Conservation (phyloP, 164 flowering plant genomes). For the Macadamia tetraphylla region DNA sequence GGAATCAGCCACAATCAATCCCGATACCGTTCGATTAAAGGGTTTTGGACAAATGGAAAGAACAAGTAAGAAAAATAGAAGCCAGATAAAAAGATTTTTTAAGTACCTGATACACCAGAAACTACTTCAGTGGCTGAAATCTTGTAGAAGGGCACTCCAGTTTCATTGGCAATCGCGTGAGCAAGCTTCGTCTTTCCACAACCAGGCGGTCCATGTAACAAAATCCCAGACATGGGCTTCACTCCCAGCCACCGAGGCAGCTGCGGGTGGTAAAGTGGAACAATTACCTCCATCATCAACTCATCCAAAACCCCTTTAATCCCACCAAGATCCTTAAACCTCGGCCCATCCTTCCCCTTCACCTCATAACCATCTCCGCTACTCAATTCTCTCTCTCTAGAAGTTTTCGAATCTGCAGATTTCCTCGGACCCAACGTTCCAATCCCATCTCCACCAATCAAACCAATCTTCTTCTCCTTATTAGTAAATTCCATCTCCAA, state of each 20-base stretch:
- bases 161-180: slow-evolving; percentile 92
- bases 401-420: slow-evolving; percentile 6
- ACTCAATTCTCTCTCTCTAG: slow-evolving; percentile 8
- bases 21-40: no score
- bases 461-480: slow-evolving; percentile 24
- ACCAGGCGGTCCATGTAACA: slow-evolving; percentile 92
- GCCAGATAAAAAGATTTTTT: background rate
- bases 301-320: slow-evolving; percentile 59
- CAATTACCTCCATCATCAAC: slow-evolving; percentile 64
- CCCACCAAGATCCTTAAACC: slow-evolving; percentile 86
- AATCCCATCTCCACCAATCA: slow-evolving; percentile 8
- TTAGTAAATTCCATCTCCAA: slow-evolving; percentile 51
- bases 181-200: slow-evolving; percentile 98
- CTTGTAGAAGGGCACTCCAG: slow-evolving; percentile 75
- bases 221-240: slow-evolving; percentile 66
- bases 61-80: background rate
- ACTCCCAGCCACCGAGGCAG: slow-evolving; percentile 63
- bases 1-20: no score
- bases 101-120: slow-evolving; percentile 84
- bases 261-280: slow-evolving; percentile 67
- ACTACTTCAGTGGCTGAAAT: slow-evolving; percentile 91
- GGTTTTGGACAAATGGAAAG: background rate
- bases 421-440: slow-evolving; percentile 7
- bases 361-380: slow-evolving; percentile 11
- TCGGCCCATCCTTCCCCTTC: slow-evolving; percentile 44